phyloP scores from a whole-genome alignment of 2,329 filamentous ascomycete species.

The Gliomastix tumulicola region DNA sequence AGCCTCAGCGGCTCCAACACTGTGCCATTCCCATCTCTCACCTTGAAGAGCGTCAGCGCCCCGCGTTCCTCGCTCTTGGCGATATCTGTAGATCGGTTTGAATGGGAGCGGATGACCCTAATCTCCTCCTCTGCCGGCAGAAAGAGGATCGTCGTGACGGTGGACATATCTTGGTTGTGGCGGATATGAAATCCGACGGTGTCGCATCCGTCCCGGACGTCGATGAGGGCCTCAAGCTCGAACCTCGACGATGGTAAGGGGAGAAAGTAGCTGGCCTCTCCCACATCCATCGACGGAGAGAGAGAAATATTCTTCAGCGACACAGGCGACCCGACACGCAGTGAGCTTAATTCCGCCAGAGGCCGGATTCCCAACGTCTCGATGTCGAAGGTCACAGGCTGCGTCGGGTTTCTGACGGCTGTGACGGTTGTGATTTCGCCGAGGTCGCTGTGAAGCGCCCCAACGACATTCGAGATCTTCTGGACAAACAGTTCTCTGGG shows the following conservation, averaged over 20 bases:
- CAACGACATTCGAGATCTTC: slow-evolving; percentile 24
- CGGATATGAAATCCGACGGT: slow-evolving; percentile 14
- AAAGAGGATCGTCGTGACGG: slow-evolving; percentile 29
- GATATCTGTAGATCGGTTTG: slow-evolving; percentile 20
- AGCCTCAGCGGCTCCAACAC: slow-evolving; percentile 11
- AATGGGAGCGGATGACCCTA: slow-evolving; percentile 25
- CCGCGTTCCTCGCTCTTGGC: slow-evolving; percentile 25
- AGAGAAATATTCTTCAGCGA: not conserved
- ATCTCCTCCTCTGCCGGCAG: slow-evolving; percentile 28
- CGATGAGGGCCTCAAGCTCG: slow-evolving; percentile 16
- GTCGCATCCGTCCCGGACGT: slow-evolving; percentile 4
- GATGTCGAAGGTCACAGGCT: slow-evolving; percentile 15
- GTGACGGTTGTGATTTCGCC: slow-evolving; percentile 33
- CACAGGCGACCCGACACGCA: too few species aligned
- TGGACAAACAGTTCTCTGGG: slow-evolving; percentile 34
- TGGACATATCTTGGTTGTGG: slow-evolving; percentile 15
- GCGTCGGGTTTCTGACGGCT: not conserved
- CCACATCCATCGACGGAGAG: not conserved
- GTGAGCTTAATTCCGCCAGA: slow-evolving; percentile 10
- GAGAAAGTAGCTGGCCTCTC: too few species aligned
- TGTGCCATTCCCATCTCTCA: too few species aligned
- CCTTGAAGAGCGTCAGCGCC: slow-evolving; percentile 38
- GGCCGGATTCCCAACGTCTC: slow-evolving; percentile 33
- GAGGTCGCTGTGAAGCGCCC: slow-evolving; percentile 25
- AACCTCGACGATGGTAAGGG: slow-evolving; percentile 9